A percentile compares a stretch with the other conserved stretches of the same genome.
Conservation (phyloP, 2,329 filamentous ascomycete species). For the Alternaria gansuensis region DNA sequence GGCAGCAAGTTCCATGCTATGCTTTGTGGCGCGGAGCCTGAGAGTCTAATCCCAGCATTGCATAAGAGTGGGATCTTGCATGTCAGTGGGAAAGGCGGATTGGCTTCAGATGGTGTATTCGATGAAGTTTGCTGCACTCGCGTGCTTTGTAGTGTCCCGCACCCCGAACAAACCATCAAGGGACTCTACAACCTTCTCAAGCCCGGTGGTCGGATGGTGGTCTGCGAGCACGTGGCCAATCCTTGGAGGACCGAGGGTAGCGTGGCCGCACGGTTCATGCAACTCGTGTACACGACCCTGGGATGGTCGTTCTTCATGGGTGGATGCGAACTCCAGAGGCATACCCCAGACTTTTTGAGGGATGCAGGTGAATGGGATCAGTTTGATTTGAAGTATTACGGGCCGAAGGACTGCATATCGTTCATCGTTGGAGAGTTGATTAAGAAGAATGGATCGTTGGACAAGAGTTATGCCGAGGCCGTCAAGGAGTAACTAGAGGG, state of each 20-base stretch:
- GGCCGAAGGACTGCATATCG: conserved; percentile 41
- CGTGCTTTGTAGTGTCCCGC: conserved; percentile 64
- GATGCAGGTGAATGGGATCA: conserved; percentile 60
- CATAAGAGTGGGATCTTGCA: conserved; percentile 55
- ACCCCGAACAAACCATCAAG: conserved; percentile 56
- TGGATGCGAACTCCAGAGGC: conserved; percentile 61
- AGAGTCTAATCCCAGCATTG: conserved; percentile 58
- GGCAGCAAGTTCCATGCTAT: conserved; percentile 61
- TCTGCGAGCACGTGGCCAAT: conserved; percentile 66
- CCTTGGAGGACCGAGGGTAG: conserved; percentile 60
- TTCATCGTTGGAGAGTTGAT: conserved; percentile 51
- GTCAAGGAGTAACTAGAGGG: conserved; percentile 23
- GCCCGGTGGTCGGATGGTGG: conserved; percentile 64
- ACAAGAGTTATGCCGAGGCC: conserved; percentile 35
- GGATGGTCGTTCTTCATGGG: conserved; percentile 64
- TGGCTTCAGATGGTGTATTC: conserved; percentile 55
- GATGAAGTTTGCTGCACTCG: conserved; percentile 65
- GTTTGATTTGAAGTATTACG: conserved; percentile 57
- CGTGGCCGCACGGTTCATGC: conserved; percentile 56
- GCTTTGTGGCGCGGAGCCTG: conserved; percentile 58
- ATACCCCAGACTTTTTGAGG: conserved; percentile 58
- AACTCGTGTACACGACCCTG: conserved; percentile 56
- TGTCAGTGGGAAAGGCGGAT: conserved; percentile 30
- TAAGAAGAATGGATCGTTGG: conserved; percentile 38
- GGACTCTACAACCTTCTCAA: conserved; percentile 62